phyloP scores from a whole-genome alignment of 768 basidiomycete genomes.

The Boletellus sp. region DNA sequence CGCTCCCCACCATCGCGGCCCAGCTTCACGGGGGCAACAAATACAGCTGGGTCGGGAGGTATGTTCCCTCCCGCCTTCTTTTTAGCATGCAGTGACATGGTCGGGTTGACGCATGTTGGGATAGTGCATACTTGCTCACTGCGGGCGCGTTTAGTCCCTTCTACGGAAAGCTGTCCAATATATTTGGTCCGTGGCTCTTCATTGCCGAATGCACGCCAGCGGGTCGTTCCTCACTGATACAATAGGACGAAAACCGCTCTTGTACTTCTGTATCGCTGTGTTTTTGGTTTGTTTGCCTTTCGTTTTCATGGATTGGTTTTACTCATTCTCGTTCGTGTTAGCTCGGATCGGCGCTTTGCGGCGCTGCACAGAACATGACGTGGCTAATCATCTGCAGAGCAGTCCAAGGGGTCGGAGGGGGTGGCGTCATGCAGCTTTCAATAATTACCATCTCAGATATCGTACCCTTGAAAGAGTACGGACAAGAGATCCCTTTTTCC shows the following conservation, averaged over 20 bases:
- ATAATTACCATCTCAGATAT: slow-evolving; percentile 81
- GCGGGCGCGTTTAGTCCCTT: slow-evolving; percentile 64
- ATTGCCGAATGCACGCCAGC: background rate
- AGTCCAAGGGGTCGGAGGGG: slow-evolving; percentile 79
- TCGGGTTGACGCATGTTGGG: too few species aligned
- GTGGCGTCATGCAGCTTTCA: slow-evolving; percentile 70
- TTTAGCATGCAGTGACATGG: background rate
- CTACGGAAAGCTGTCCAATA: slow-evolving; percentile 76
- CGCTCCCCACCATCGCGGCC: slow-evolving; percentile 68
- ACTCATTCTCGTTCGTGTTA: slow-evolving; percentile 22
- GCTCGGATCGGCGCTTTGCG: slow-evolving; percentile 77
- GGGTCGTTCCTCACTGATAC: background rate
- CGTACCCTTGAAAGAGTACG: slow-evolving; percentile 70
- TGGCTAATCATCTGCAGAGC: slow-evolving; percentile 76
- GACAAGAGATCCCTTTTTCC: background rate
- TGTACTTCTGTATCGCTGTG: slow-evolving; percentile 59
- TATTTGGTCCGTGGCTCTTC: too few species aligned
- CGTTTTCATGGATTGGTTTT: background rate
- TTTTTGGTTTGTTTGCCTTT: slow-evolving; percentile 46
- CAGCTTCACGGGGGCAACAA: slow-evolving; percentile 57
- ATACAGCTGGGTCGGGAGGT: slow-evolving; percentile 78
- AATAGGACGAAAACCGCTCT: slow-evolving; percentile 63
- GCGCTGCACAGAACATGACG: slow-evolving; percentile 70
- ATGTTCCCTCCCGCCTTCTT: slow-evolving; percentile 6
- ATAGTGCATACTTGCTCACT: slow-evolving; percentile 73